phyloP scores from a whole-genome alignment of 108 stramenopile genomes.

The Chaetoceros tenuissimus region DNA sequence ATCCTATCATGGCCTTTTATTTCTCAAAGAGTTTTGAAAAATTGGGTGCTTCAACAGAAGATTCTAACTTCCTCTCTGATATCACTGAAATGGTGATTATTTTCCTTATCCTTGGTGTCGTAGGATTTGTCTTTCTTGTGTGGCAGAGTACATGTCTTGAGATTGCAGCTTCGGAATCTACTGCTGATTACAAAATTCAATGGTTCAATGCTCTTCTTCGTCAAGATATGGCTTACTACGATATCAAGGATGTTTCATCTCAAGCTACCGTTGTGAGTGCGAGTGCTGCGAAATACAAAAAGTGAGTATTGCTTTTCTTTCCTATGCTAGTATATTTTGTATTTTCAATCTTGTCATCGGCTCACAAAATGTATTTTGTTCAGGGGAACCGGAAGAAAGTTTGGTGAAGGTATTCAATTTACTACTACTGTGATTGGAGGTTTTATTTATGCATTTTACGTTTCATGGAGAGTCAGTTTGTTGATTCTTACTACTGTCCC shows the following conservation, averaged over 20 bases:
- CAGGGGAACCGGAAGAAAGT: conserved; percentile 29
- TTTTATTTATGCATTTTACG: conserved; percentile 28
- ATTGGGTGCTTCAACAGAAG: conserved; percentile 11
- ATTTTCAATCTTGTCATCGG: background rate
- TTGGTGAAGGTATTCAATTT: conserved; percentile 39
- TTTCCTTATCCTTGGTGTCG: conserved; percentile 36
- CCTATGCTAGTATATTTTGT: background rate
- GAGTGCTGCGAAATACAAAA: conserved; percentile 31
- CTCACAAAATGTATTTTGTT: background rate
- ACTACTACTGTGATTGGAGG: conserved; percentile 26
- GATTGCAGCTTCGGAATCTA: conserved; percentile 33
- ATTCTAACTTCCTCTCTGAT: conserved; percentile 15
- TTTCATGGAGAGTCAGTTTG: conserved; percentile 25
- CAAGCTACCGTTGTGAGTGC: conserved; percentile 28
- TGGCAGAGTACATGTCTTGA: conserved; percentile 27
- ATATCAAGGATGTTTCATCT: conserved; percentile 33
- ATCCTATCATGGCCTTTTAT: conserved; percentile 28
- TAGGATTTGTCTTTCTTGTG: conserved; percentile 28
- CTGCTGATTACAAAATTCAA: conserved; percentile 16
- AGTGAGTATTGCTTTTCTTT: conserved; percentile 1
- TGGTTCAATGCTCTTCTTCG: conserved; percentile 49
- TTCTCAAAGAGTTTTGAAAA: conserved; percentile 36
- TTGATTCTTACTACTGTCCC: conserved; percentile 31
- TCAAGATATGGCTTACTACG: conserved; percentile 56
- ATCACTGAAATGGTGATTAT: conserved; percentile 31